phyloP scores from a whole-genome alignment of 2,329 filamentous ascomycete species.

The Xylariales sp. region DNA sequence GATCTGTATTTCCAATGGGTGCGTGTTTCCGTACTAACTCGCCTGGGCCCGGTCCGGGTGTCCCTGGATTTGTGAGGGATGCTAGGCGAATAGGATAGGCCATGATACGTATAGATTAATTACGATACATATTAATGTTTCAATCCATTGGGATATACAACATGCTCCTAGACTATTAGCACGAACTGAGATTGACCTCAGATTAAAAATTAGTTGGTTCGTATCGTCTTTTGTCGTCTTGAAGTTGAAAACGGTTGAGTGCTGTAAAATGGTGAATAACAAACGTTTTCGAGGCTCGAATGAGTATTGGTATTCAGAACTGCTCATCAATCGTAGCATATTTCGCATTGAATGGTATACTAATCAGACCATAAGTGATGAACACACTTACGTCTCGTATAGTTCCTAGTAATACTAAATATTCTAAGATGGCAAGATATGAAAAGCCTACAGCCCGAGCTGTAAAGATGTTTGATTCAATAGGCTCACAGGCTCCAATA shows the following conservation, averaged over 20 bases:
- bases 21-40: neutral
- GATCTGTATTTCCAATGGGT: neutral
- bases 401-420: neutral
- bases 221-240: neutral
- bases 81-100: too few relatives aligned
- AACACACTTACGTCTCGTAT: slow-evolving; percentile 1
- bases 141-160: too few relatives aligned
- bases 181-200: too few relatives aligned
- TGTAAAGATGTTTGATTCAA: slow-evolving; percentile 17
- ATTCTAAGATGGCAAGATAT: slow-evolving; percentile 10
- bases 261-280: neutral
- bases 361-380: slow-evolving; percentile 1
- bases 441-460: slow-evolving; percentile 1
- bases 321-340: neutral
- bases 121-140: neutral
- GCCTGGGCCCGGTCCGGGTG: neutral
- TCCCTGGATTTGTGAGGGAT: too few relatives aligned
- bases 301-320: neutral
- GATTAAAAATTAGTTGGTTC: neutral
- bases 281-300: neutral
- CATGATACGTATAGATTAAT: too few relatives aligned
- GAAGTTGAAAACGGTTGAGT: neutral
- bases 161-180: too few relatives aligned
- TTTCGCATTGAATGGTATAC: neutral
- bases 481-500: slow-evolving; percentile 10